phyloP scores from a whole-genome alignment of 2,329 filamentous ascomycete genomes.

The Aureobasidium leucospermi region DNA sequence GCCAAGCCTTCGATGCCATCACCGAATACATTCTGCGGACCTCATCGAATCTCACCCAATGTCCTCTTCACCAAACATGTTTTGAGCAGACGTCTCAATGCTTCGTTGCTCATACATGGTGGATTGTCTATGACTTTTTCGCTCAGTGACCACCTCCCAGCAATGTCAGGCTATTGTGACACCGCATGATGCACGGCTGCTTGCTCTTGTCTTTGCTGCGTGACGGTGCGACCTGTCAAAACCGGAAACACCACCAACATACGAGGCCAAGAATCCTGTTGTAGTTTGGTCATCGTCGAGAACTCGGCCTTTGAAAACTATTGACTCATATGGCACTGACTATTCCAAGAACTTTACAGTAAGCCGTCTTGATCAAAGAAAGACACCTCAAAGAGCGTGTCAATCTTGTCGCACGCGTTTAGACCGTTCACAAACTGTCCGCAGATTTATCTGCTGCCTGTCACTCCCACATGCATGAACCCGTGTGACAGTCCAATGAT shows the following conservation, averaged over 20 bases:
- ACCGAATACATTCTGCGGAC: background rate
- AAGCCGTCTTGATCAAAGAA: background rate
- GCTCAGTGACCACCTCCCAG: background rate
- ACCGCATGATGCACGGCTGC: background rate
- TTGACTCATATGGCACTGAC: no score
- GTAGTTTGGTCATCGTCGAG: no score
- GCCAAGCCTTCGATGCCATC: background rate
- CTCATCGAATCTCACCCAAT: background rate
- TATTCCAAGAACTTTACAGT: no score
- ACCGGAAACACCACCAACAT: background rate
- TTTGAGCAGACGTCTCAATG: no score
- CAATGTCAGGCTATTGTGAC: background rate
- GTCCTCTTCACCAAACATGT: background rate
- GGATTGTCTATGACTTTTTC: no score
- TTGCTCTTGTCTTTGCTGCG: background rate
- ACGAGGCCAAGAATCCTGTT: background rate
- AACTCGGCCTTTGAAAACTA: no score
- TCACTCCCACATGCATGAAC: background rate
- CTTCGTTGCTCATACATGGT: no score
- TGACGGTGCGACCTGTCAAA: background rate
- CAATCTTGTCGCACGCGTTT: background rate
- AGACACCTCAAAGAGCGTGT: background rate
- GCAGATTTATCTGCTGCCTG: background rate
- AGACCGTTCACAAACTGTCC: background rate
- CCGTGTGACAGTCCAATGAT: constrained; percentile 8